phyloP scores from a whole-genome alignment of 495 filamentous ascomycete species.

The Pyrenula aspistea region DNA sequence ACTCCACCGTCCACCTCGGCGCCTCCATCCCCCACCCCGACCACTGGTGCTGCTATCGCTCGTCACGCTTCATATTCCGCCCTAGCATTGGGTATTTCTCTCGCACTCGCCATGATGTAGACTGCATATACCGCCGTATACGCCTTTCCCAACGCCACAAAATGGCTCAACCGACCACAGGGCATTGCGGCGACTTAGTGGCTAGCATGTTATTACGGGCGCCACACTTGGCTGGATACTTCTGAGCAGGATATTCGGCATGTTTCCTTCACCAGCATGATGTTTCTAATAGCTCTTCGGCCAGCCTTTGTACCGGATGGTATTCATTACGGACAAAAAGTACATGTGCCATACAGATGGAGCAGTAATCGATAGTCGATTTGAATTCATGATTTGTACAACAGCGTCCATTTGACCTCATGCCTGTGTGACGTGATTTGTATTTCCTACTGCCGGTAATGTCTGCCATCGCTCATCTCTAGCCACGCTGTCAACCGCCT shows the following conservation, averaged over 20 bases:
- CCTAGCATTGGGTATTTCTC: background rate
- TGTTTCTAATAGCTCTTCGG: background rate
- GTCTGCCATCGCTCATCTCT: too few relatives aligned
- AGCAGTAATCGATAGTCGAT: background rate
- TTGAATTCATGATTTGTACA: too few relatives aligned
- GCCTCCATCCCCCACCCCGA: background rate
- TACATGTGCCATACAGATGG: background rate
- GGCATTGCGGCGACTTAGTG: background rate
- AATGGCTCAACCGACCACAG: background rate
- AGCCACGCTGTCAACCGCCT: too few relatives aligned
- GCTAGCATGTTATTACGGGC: background rate
- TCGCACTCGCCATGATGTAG: background rate
- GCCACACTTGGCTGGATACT: background rate
- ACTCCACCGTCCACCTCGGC: background rate
- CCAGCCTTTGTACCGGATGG: background rate
- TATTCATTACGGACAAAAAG: background rate
- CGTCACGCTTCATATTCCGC: background rate
- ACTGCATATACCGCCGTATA: background rate
- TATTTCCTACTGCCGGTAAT: too few relatives aligned
- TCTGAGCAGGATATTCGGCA: background rate
- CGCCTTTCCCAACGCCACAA: background rate
- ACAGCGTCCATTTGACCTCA: too few relatives aligned
- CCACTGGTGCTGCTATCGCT: background rate
- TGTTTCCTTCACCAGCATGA: background rate
- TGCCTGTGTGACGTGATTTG: too few relatives aligned